Percentiles rank a stretch among this genome's conserved stretches.
Evolutionary conservation across 768 basidiomycete genomes (phyloP).

Genomic region (Amanita inopinata): DNA sequence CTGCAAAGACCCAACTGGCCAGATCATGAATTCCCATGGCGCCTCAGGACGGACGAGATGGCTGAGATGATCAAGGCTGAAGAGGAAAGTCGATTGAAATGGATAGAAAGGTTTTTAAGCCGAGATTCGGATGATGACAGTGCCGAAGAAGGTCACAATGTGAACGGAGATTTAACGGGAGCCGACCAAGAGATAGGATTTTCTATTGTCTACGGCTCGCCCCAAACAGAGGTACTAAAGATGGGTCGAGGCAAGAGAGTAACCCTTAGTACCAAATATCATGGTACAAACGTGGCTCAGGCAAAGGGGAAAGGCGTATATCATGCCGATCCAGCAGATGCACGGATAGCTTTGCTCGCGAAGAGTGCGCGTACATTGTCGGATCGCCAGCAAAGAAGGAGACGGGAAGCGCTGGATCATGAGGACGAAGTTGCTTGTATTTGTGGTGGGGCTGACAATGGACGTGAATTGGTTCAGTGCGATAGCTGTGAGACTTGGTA

Average conservation of each 20-base stretch:
- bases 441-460: constrained; percentile 60
- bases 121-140: constrained; percentile 56
- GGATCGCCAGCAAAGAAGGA: constrained; percentile 37
- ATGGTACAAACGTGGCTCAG: constrained; percentile 24
- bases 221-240: constrained; percentile 13
- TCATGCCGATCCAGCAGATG: constrained; percentile 68
- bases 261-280: constrained; percentile 28
- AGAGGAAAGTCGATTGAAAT: constrained; percentile 48
- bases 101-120: constrained; percentile 65
- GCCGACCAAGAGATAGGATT: too few species aligned
- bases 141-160: constrained; percentile 9
- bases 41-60: constrained; percentile 46
- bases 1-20: constrained; percentile 64
- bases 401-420: constrained; percentile 25
- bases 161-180: too few species aligned
- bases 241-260: constrained; percentile 55
- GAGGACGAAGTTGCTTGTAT: constrained; percentile 51
- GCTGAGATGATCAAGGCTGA: constrained; percentile 41
- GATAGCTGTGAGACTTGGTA: constrained; percentile 77
- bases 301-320: constrained; percentile 25
- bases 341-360: constrained; percentile 60
- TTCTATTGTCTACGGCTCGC: too few species aligned
- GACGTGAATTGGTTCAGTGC: constrained; percentile 72
- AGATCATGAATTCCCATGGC: constrained; percentile 74
- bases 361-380: constrained; percentile 60